Evolutionary conservation across 139 green algal genomes (phyloP).

Genomic region (Pseudopediastrum boryanum): DNA sequence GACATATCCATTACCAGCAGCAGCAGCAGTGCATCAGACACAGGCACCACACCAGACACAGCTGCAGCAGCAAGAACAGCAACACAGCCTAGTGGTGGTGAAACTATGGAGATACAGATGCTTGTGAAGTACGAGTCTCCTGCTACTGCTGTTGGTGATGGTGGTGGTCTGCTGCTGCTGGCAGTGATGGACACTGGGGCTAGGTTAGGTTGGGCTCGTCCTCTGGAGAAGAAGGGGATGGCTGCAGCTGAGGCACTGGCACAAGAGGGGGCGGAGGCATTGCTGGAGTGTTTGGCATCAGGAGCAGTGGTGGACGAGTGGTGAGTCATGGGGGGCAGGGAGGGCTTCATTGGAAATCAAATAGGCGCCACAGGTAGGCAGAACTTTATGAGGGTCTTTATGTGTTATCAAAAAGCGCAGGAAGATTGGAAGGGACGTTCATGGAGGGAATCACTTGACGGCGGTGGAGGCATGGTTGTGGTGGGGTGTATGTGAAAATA

Average conservation of each 20-base stretch:
- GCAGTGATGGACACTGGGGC: slow-evolving; percentile 57
- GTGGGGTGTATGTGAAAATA: background rate
- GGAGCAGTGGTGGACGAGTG: slow-evolving; percentile 36
- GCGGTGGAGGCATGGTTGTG: background rate
- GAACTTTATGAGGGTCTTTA: too few relatives aligned
- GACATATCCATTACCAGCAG: too few relatives aligned
- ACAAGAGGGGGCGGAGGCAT: too few relatives aligned
- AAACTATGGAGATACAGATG: background rate
- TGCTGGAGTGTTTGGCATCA: too few relatives aligned
- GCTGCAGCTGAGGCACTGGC: too few relatives aligned
- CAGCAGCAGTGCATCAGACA: background rate
- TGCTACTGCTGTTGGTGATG: slow-evolving; percentile 52
- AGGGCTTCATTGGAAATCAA: too few relatives aligned
- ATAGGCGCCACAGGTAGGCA: too few relatives aligned
- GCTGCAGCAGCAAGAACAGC: background rate
- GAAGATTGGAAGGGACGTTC: too few relatives aligned
- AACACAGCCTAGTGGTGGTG: background rate
- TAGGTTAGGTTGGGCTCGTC: slow-evolving; percentile 49
- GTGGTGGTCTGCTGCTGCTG: slow-evolving; percentile 63
- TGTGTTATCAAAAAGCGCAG: too few relatives aligned
- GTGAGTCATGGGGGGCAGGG: background rate
- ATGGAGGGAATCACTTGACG: background rate
- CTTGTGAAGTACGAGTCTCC: slow-evolving; percentile 33
- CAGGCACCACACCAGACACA: background rate
- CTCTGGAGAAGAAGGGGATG: too few relatives aligned